Base-by-base conservation (phyloP, 331 rosid species). In the Malus hybrid region DNA sequence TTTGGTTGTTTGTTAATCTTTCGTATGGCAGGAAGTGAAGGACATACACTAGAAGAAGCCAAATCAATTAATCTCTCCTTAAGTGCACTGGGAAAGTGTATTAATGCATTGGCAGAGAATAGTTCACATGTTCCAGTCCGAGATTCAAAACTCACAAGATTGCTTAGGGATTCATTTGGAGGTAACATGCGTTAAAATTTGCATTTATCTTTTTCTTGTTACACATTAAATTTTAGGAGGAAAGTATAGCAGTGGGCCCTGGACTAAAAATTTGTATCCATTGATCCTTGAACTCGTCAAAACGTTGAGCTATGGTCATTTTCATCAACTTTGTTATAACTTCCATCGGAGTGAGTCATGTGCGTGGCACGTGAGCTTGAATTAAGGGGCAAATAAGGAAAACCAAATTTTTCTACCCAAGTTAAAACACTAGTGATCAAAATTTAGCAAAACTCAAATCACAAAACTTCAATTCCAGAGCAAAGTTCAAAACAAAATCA, bases 141-240 rank as follows among this genome's bases (percentile, higher is more conserved):
- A 76, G 99, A 95, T 90, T 92, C 99, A 75, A 95, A 95, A 95
- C 97, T 95, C 73, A 95, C 99, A n/a, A 89, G 99, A 84, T 84
- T 95, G 73, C 88, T 95, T 70, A 88, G 92, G n/a, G 99, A 95
- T 86, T 95, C 99, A 50, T 95, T 95, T 85, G 99, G 99, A 61
- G 99, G 99, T 92, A 84, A 71, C 85, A 65, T 77, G 71, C 4
- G 63, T 69, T n/a, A 22, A 52, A 76, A 6, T 3, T 14, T 14
- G 36, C 12, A 33, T 10, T 52, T 62, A 44, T 0, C 48, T 29
- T 22, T 50, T 33, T 5, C 54, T 54, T 4, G 57, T 44, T 44
- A 44, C 50, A 11, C 50, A 44, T 44, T 44, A 44, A 44, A 44
- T 44, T 44, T 44, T 44, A 44, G 50, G 14, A 44, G 50, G 15